Conservation (phyloP, 2,329 filamentous ascomycete species). For the Penicillium sp. region DNA sequence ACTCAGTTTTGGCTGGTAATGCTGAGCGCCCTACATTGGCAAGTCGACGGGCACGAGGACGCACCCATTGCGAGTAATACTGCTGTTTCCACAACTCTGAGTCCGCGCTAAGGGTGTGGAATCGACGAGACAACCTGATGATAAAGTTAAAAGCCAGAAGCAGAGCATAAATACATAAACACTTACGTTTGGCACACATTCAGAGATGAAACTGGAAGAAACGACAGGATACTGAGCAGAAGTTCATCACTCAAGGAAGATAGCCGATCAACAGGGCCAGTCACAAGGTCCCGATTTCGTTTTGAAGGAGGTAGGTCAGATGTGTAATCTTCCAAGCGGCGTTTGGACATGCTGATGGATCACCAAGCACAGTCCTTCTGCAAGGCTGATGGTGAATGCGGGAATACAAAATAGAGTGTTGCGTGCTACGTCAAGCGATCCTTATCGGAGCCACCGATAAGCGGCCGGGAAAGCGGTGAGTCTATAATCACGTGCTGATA, state of each 20-base stretch:
- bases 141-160: not conserved
- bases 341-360: constrained; percentile 32
- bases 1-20: constrained; percentile 40
- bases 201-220: constrained; percentile 64
- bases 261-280: constrained; percentile 52
- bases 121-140: constrained; percentile 58
- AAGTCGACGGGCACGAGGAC: constrained; percentile 70
- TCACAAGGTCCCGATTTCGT: constrained; percentile 34
- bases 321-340: constrained; percentile 19
- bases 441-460: constrained; percentile 16
- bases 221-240: constrained; percentile 74
- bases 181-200: constrained; percentile 57
- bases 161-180: not conserved
- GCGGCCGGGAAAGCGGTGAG: not conserved
- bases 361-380: not conserved
- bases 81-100: constrained; percentile 85
- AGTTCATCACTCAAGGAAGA: constrained; percentile 80
- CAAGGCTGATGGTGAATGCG: not conserved
- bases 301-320: constrained; percentile 38
- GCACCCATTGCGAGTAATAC: constrained; percentile 83
- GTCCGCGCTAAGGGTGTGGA: constrained; percentile 68
- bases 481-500: fast-evolving
- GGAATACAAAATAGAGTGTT: constrained; percentile 4
- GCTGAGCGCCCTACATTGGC: constrained; percentile 56
- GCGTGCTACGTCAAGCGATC: constrained; percentile 9